phyloP scores from a whole-genome alignment of 495 filamentous ascomycete genomes.

The Xanthoparmelia taractica region DNA sequence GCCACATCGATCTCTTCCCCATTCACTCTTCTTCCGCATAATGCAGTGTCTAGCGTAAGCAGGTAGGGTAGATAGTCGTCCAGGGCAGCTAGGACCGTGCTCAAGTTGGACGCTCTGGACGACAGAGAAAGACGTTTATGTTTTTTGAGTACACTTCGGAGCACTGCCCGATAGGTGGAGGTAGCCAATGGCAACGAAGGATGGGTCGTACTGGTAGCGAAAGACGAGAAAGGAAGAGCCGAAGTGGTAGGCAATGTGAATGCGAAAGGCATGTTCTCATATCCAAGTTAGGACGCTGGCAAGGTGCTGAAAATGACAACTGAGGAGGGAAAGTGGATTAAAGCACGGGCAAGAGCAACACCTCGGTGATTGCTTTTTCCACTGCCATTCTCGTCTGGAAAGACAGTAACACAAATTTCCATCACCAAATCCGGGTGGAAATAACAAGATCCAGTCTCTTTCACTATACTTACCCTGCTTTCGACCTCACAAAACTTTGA shows the following conservation, averaged over 20 bases:
- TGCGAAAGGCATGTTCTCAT: constrained; percentile 64
- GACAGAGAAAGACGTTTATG: constrained; percentile 68
- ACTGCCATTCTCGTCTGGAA: background rate
- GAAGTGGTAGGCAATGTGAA: constrained; percentile 82
- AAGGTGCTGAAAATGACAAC: background rate
- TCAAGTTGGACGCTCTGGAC: constrained; percentile 58
- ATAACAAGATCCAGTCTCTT: no score
- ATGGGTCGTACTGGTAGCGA: constrained; percentile 58
- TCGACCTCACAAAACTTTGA: background rate
- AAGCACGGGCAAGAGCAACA: background rate
- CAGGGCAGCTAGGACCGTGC: constrained; percentile 56
- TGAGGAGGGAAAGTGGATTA: background rate
- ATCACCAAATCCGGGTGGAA: no score
- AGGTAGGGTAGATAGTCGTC: constrained; percentile 75
- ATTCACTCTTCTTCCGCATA: constrained; percentile 43
- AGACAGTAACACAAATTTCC: no score
- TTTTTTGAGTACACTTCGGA: constrained; percentile 68
- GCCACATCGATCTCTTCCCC: constrained; percentile 59
- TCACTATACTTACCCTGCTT: background rate
- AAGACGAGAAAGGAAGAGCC: constrained; percentile 65
- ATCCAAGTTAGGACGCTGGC: background rate
- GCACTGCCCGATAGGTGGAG: constrained; percentile 68
- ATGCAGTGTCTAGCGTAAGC: constrained; percentile 60
- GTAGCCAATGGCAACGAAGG: constrained; percentile 73
- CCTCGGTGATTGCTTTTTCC: background rate